Base-by-base conservation (phyloP, 441 rosid genomes). In the Gossypium lobatum region DNA sequence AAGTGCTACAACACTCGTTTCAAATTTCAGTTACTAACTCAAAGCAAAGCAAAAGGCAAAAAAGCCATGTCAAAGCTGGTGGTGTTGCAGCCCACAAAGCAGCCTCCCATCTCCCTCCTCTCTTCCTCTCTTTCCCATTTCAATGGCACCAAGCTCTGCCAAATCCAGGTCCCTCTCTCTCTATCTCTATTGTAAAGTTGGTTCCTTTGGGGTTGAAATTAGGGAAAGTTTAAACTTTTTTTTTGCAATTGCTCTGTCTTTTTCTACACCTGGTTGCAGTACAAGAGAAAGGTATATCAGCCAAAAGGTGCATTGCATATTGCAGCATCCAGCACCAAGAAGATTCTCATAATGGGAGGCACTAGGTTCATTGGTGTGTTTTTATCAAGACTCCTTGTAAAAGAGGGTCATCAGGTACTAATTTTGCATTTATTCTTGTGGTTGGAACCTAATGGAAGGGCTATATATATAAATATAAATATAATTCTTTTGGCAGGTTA, bases 281-380 rank as follows among this genome's bases (percentile, higher is more conserved):
- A 80, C 81, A 93, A 87, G 73, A 91, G 91, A 73, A 90, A 83
- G 83, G 79, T 58, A 64, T 73, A 82, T 77, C 90, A 78, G 82
- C 85, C 90, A 74, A 95, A 84, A 75, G 96, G 90, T 73, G 88
- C 85, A 14, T 71, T 91, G 4, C 79, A 84, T 70, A 86, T 91
- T 34, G 79, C 89, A 65, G 97, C 97, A 64, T 87, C 94, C 10
- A 82, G 84, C 68, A 83, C 88, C 66, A 86, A 91, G 88, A 89
- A 91, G 75, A 91, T 91, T 83, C 96, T 95, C 68, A 84, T 91
- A 75, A 91, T 90, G 96, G 98, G 97, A 39, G 96, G 98, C 53
- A 91, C 96, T 72, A 77, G 96, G 58, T 95, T 93, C 74, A 90
- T 93, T 74, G 97, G 95, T 78, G 31, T 89, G 53, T 89, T 95